phyloP scores from a whole-genome alignment of 768 basidiomycete species.

The Solioccasus polychromus region DNA sequence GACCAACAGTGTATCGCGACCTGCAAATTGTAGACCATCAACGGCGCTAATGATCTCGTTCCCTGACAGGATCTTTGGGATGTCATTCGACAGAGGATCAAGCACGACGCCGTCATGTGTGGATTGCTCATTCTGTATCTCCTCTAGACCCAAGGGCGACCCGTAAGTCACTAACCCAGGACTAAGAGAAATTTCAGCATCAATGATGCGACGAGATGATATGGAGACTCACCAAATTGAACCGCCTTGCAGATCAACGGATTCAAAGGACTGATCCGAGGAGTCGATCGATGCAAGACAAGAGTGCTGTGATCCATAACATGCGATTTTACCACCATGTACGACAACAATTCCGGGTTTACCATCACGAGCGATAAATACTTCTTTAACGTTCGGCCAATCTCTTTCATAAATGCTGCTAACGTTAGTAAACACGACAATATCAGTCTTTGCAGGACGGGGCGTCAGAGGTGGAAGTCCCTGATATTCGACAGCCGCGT shows the following conservation, averaged over 20 bases:
- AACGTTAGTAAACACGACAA: conserved; percentile 67
- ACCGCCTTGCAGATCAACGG: conserved; percentile 65
- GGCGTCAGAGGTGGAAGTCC: conserved; percentile 67
- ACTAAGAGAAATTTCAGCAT: conserved; percentile 27
- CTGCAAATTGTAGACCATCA: conserved; percentile 70
- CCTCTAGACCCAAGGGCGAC: conserved; percentile 49
- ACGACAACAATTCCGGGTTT: conserved; percentile 47
- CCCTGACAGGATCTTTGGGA: conserved; percentile 36
- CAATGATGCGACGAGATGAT: background rate
- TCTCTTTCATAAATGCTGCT: conserved; percentile 44
- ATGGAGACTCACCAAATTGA: conserved; percentile 44
- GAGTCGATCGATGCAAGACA: conserved; percentile 21
- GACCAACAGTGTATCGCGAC: conserved; percentile 53
- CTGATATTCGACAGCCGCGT: conserved; percentile 57
- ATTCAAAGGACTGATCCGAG: conserved; percentile 28
- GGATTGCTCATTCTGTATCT: conserved; percentile 51
- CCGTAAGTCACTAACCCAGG: conserved; percentile 44
- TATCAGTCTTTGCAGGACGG: conserved; percentile 33
- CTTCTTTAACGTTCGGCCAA: conserved; percentile 21
- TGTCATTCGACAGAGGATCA: conserved; percentile 36
- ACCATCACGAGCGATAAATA: conserved; percentile 13
- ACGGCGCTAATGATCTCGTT: conserved; percentile 52
- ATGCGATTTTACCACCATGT: conserved; percentile 50
- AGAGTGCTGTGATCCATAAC: conserved; percentile 40
- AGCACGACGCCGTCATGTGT: conserved; percentile 58